phyloP scores from a whole-genome alignment of 2,329 filamentous ascomycete genomes.

The Leptoxyphium fumago region DNA sequence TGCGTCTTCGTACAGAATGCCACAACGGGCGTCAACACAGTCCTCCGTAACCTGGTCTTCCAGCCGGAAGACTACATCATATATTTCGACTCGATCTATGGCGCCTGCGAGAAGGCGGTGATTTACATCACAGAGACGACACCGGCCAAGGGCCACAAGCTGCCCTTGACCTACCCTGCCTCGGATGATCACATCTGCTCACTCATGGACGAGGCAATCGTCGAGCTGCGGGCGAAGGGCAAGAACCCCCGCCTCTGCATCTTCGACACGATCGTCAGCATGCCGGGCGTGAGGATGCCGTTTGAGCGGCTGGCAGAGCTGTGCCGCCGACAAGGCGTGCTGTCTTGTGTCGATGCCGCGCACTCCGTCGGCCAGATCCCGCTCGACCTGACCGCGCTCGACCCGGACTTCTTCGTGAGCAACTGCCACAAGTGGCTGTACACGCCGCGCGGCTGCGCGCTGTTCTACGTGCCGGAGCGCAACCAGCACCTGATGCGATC shows the following conservation, averaged over 20 bases:
- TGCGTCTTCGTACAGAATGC: slow-evolving; percentile 72
- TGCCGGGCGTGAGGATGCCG: slow-evolving; percentile 67
- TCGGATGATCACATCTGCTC: slow-evolving; percentile 51
- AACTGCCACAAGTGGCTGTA: slow-evolving; percentile 90
- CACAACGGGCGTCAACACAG: slow-evolving; percentile 61
- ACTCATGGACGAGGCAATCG: slow-evolving; percentile 46
- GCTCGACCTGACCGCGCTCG: slow-evolving; percentile 49
- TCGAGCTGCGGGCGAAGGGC: slow-evolving; percentile 37
- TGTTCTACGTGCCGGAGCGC: slow-evolving; percentile 62
- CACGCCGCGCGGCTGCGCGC: slow-evolving; percentile 62
- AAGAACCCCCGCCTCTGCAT: slow-evolving; percentile 52
- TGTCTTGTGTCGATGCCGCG: slow-evolving; percentile 70
- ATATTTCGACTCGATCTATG: slow-evolving; percentile 67
- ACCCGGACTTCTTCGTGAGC: slow-evolving; percentile 74
- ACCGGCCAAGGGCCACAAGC: slow-evolving; percentile 33
- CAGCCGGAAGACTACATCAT: slow-evolving; percentile 58
- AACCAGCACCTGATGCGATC: slow-evolving; percentile 64
- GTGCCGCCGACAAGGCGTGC: slow-evolving; percentile 51
- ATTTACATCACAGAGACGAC: slow-evolving; percentile 58
- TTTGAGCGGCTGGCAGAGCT: slow-evolving; percentile 51
- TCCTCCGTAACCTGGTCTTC: slow-evolving; percentile 63
- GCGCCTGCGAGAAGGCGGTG: slow-evolving; percentile 59
- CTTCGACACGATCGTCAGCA: slow-evolving; percentile 67
- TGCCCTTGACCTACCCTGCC: slow-evolving; percentile 53
- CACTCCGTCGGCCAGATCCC: slow-evolving; percentile 70